These are phyloP conservation scores for Hanseniaspora clermontiae DNA, from an alignment of 805 yeast species.

Conservation along the genomic window DNA sequence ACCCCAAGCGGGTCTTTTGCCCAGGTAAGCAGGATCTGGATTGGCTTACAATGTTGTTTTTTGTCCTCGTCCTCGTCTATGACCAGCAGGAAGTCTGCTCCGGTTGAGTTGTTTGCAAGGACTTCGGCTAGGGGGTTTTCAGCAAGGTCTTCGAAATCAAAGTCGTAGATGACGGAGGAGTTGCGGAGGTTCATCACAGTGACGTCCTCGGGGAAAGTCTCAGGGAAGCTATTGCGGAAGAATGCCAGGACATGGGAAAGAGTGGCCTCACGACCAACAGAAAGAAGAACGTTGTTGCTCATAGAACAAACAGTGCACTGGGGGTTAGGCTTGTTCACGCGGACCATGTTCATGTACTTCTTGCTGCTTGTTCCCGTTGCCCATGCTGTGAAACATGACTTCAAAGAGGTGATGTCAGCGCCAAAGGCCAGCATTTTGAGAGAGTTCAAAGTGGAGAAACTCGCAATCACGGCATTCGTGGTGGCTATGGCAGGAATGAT, in stretches of 20 bases:
- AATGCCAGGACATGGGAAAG: constrained; percentile 42
- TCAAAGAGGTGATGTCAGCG: constrained; percentile 25
- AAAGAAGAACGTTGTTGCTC: constrained; percentile 40
- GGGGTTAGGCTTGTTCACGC: constrained; percentile 48
- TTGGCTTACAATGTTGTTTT: constrained; percentile 53
- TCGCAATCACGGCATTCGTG: constrained; percentile 90
- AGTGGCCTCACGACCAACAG: constrained; percentile 27
- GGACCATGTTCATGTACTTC: constrained; percentile 53
- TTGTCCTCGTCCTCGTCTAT: constrained; percentile 60
- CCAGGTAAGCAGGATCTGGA: constrained; percentile 30
- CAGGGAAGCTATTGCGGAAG: constrained; percentile 39
- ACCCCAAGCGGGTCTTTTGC: constrained; percentile 14
- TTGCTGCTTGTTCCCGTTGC: constrained; percentile 34
- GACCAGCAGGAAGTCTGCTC: constrained; percentile 58
- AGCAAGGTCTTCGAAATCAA: constrained; percentile 74
- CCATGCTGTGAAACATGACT: constrained; percentile 40
- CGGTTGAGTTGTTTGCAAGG: constrained; percentile 28
- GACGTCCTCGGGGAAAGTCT: constrained; percentile 32
- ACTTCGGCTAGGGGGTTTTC: constrained; percentile 36
- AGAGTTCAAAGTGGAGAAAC: constrained; percentile 67
- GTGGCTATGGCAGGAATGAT: constrained; percentile 98
- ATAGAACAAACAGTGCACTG: constrained; percentile 56
- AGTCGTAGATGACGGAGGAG: constrained; percentile 60
- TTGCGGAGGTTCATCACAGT: constrained; percentile 26
- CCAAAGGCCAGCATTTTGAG: constrained; percentile 36